Conservation (phyloP, 2,329 filamentous ascomycete genomes). For the Fusarium secorum region DNA sequence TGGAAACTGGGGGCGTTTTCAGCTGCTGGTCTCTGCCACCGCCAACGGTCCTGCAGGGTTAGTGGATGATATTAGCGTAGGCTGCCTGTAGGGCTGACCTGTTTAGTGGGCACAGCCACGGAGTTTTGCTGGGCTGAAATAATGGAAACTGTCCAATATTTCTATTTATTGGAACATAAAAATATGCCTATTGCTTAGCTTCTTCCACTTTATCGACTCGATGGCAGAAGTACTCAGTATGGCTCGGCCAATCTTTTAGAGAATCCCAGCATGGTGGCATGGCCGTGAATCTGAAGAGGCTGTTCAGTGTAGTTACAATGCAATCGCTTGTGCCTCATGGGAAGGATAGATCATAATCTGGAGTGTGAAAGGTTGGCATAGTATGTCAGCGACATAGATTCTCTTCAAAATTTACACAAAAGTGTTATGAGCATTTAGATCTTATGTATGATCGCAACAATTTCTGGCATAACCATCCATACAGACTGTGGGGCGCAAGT, state of each 20-base stretch:
- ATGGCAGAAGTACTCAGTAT: too few species aligned
- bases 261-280: not conserved
- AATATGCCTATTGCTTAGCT: not conserved
- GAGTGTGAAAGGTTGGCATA: too few species aligned
- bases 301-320: not conserved
- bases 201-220: not conserved
- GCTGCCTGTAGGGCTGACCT: constrained; percentile 8
- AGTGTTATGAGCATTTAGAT: not conserved
- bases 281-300: not conserved
- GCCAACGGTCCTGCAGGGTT: not conserved
- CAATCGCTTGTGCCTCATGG: fast-evolving
- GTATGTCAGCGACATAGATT: too few species aligned
- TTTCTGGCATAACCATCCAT: too few species aligned
- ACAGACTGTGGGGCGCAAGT: not conserved
- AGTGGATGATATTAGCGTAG: not conserved
- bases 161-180: not conserved
- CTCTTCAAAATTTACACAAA: not conserved
- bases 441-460: not conserved
- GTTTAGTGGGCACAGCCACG: not conserved
- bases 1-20: not conserved
- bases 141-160: not conserved
- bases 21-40: constrained; percentile 21
- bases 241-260: not conserved
- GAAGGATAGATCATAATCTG: fast-evolving
- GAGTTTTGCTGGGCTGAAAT: not conserved